Evolutionary conservation across 1,139 yeast genomes (phyloP).

Genomic region (Saccharomycopsis hybrid): DNA sequence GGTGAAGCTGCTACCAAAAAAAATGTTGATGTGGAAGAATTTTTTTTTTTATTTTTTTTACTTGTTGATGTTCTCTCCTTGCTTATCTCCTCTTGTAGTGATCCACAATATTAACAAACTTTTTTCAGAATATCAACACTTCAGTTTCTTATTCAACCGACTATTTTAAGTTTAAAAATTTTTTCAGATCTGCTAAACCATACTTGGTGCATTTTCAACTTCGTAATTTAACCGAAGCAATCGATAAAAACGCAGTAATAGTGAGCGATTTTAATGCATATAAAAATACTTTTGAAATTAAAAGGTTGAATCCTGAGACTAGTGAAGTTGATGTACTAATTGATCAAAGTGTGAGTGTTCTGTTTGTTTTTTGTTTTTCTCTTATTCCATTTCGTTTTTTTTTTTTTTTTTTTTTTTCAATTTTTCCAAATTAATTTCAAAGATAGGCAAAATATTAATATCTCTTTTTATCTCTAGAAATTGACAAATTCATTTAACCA

Average conservation of each 20-base stretch:
- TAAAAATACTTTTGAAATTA: slow-evolving; percentile 25
- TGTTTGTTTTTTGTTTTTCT: not conserved
- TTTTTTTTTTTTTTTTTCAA: not conserved
- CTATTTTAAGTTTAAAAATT: slow-evolving; percentile 37
- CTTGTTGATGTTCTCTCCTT: not conserved
- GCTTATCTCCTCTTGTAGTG: not conserved
- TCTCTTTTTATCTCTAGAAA: slow-evolving; percentile 9
- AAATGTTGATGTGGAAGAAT: too few species aligned
- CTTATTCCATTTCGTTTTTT: not conserved
- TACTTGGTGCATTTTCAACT: slow-evolving; percentile 53
- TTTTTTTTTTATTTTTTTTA: too few species aligned
- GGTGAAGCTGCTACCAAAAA: too few species aligned
- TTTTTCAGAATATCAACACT: slow-evolving; percentile 1
- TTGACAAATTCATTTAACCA: slow-evolving; percentile 25
- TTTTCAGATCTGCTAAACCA: slow-evolving; percentile 41
- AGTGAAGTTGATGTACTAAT: slow-evolving; percentile 35
- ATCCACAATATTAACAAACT: not conserved
- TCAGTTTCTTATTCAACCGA: slow-evolving; percentile 26
- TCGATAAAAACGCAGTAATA: slow-evolving; percentile 33
- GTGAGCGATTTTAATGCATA: slow-evolving; percentile 30
- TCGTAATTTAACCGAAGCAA: slow-evolving; percentile 44
- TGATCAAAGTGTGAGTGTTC: slow-evolving; percentile 31
- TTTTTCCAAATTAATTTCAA: slow-evolving; percentile 24
- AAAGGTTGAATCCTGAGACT: slow-evolving; percentile 28
- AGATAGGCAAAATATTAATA: slow-evolving; percentile 1